Base-by-base conservation (phyloP, 2,329 filamentous ascomycete species). In the Clonostachys sp. region DNA sequence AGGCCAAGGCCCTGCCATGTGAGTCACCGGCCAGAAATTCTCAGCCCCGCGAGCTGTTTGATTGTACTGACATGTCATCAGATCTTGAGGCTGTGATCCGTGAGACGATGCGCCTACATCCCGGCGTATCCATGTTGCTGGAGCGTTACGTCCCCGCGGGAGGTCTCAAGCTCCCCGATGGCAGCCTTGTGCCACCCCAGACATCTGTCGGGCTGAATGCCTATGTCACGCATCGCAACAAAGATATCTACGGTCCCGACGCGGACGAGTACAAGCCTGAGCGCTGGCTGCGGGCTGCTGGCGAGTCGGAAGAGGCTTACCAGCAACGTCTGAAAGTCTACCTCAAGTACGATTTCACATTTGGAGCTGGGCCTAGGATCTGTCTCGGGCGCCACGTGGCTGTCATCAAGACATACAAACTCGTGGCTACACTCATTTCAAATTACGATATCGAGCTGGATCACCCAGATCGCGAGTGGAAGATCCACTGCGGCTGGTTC, bases 81-180 rank as follows among this genome's bases (percentile, higher is more conserved):
- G 44, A 71, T 50, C 58, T 76, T 5, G 61, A 70, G 39, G 74
- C 75, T 1, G 68, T 74, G 5, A 61, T 78, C 17, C 70, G 69
- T 24, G 77, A 81, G 56, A 64, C 69, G 2, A 64, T 73, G 55
- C 68, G 76, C 12, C 56, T 77, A 5, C 70, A 77, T 47, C 72
- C 74, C 0, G 66, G 65, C 4, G 62, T 74, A 5, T 67, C 66
- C 6, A 63, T 75, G 52, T 51, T 68, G 0, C 62, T 78, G 1
- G 71, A 77, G 50, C 71, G 76, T 1, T 55, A 72, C 12, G 73
- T 75, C 2, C 73, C 75, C 2, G 48, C 51, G 8, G 55, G 54
- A 2, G 71, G 72, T 9, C 55, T 67, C 6, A 61, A 51, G 3
- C 59, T 69, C 5, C 59, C 59, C 6, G 57, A 65, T 20, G 65